phyloP scores from a whole-genome alignment of 1,284 basidiomycete species.

The Dichomitus squalens region DNA sequence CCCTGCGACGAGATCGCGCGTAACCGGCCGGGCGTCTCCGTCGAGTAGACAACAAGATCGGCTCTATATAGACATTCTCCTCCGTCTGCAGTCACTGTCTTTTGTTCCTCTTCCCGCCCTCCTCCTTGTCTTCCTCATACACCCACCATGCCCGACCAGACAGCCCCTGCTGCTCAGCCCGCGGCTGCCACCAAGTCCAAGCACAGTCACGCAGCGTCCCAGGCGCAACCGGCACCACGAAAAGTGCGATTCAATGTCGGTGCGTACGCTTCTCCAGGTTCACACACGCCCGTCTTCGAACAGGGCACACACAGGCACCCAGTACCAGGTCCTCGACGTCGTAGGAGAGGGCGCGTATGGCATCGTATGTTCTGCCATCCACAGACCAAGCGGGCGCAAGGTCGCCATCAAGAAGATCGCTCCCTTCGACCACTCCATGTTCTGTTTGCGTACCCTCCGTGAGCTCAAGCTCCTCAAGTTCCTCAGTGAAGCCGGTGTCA shows the following conservation, averaged over 20 bases:
- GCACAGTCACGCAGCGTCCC: slow-evolving; percentile 60
- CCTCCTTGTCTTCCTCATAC: slow-evolving; percentile 13
- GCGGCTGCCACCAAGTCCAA: slow-evolving; percentile 49
- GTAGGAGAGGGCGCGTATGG: slow-evolving; percentile 89
- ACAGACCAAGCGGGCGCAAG: slow-evolving; percentile 68
- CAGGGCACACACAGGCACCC: slow-evolving; percentile 56
- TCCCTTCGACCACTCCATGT: slow-evolving; percentile 89
- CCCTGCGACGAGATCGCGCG: slow-evolving; percentile 7
- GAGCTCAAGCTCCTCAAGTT: slow-evolving; percentile 91
- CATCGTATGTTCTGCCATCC: slow-evolving; percentile 88
- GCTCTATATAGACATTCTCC: slow-evolving; percentile 22
- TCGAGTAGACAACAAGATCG: slow-evolving; percentile 25
- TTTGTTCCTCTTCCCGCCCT: slow-evolving; percentile 17
- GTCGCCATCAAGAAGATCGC: slow-evolving; percentile 83
- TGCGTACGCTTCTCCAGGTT: slow-evolving; percentile 42
- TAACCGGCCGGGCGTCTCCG: slow-evolving; percentile 13
- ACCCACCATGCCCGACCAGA: slow-evolving; percentile 32
- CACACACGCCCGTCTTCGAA: slow-evolving; percentile 6
- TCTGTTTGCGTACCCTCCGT: slow-evolving; percentile 80
- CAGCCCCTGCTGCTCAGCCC: slow-evolving; percentile 21
- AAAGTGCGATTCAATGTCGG: slow-evolving; percentile 94
- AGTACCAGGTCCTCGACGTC: slow-evolving; percentile 89
- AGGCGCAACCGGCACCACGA: slow-evolving; percentile 71
- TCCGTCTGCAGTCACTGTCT: slow-evolving; percentile 8
- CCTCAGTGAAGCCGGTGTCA: slow-evolving; percentile 87